These are phyloP conservation scores for Backusella liffmaniae DNA, from an alignment of 192 early-diverging fungal species.

Conservation along the genomic window DNA sequence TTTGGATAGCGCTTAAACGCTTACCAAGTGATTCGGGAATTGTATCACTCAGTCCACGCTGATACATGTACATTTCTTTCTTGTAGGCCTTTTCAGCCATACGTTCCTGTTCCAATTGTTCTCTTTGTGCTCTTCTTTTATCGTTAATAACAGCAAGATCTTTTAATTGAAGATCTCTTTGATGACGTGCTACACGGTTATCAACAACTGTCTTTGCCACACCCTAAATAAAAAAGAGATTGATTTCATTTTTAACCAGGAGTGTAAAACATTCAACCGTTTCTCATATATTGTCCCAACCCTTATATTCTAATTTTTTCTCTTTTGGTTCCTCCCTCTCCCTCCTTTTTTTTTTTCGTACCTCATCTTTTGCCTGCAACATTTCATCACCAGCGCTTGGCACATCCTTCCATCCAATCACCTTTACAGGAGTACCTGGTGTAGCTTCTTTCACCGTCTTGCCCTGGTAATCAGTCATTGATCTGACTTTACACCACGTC, in stretches of 20 bases:
- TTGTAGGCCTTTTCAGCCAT: conserved; percentile 48
- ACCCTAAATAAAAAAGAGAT: conserved; percentile 38
- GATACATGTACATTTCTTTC: conserved; percentile 64
- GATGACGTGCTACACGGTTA: conserved; percentile 61
- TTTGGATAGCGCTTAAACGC: conserved; percentile 32
- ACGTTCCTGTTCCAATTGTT: conserved; percentile 53
- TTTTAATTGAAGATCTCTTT: conserved; percentile 58
- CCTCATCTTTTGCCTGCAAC: conserved; percentile 69
- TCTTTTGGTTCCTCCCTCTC: conserved; percentile 43
- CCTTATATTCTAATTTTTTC: not conserved
- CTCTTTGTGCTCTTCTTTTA: conserved; percentile 56
- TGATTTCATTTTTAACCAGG: not conserved
- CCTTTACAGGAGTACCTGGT: conserved; percentile 83
- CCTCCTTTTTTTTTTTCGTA: conserved; percentile 16
- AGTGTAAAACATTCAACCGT: not conserved
- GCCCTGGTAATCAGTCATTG: conserved; percentile 80
- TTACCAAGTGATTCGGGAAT: conserved; percentile 48
- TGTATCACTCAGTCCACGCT: conserved; percentile 56
- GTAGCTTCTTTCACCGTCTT: conserved; percentile 68
- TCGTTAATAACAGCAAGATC: conserved; percentile 78
- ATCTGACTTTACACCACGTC: conserved; percentile 84
- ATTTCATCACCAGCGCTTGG: conserved; percentile 90
- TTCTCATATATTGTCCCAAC: not conserved
- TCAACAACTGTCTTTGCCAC: conserved; percentile 76
- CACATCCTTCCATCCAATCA: conserved; percentile 92